These are phyloP conservation scores for Picochlorum sp. DNA, from an alignment of 139 green algal genomes.

Conservation along the genomic window DNA sequence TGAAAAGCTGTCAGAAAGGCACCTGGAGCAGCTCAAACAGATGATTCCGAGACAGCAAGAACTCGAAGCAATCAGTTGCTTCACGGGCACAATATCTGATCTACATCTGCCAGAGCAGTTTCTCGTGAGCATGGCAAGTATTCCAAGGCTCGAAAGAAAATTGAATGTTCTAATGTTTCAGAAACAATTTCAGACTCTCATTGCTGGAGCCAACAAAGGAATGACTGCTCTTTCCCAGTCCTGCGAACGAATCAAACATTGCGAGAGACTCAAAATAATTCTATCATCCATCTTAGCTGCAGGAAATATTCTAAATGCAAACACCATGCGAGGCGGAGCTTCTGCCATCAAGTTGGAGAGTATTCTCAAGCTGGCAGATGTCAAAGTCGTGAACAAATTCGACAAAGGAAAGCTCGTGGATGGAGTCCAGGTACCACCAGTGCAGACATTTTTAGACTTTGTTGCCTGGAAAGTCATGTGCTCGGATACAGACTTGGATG, in stretches of 20 bases:
- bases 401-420: background rate
- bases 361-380: constrained; percentile 39
- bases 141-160: constrained; percentile 48
- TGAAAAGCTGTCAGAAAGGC: constrained; percentile 31
- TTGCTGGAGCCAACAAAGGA: constrained; percentile 13
- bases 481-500: constrained; percentile 1
- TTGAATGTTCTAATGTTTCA: constrained; percentile 27
- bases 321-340: constrained; percentile 29
- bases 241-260: constrained; percentile 26
- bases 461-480: constrained; percentile 24
- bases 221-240: constrained; percentile 23
- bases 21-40: constrained; percentile 35
- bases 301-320: constrained; percentile 42
- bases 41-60: constrained; percentile 46
- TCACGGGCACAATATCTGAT: constrained; percentile 15
- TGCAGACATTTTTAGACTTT: constrained; percentile 27
- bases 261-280: constrained; percentile 20
- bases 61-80: constrained; percentile 25
- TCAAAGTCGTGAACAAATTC: constrained; percentile 16
- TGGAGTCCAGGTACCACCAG: background rate
- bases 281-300: constrained; percentile 22
- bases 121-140: constrained; percentile 33
- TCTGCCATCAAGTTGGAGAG: constrained; percentile 27
- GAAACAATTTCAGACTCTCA: constrained; percentile 27
- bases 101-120: constrained; percentile 53